Evolutionary conservation across 2,329 filamentous ascomycete species (phyloP), one percentile per base, ranked within the genome.

Genomic region (Aspergillus novoparasiticus): DNA sequence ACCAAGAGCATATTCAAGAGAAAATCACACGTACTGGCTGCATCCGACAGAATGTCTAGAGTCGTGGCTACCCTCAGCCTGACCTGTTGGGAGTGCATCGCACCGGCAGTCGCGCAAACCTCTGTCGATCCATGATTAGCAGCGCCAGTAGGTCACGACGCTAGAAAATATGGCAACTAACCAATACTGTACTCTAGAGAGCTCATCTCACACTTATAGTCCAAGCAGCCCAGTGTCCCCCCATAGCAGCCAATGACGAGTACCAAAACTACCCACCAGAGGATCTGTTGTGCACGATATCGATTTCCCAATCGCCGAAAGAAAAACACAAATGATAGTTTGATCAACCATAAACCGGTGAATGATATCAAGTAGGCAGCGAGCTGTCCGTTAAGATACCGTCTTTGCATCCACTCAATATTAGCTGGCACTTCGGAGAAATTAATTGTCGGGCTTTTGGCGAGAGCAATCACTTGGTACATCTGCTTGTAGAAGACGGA

Each of bases 291-390:
- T 11, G 48, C 10, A 6, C 57, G 57, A 43, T 51, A 62, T 11
- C 48, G 55, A n/a, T 62, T 54, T 1, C 56, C 60, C 14, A 62
- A 23, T 8, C 45, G 46, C 6, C 51, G 50, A n/a, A 62, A 56
- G 39, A 62, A 62, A 11, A 62, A 62, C 12, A 59, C 19, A 19
- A 62, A 63, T 26, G 57, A 63, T 6, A 59, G 41, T 16, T 63
- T 59, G 28, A 60, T 30, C 21, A 23, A n/a, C 57, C 61, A 59
- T 12, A 63, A 26, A n/a, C 51, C 50, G 2, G 23, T 11, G n/a
- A 46, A 59, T 3, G 46, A 46, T 3, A 62, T 28, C 11, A 55
- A 28, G 48, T 63, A 60, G n/a, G 50, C 51, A 6, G 57, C 41
- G 12, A 63, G 46, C 57, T 63, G 61, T 19, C 23, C 41, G 4